Conservation (phyloP, 2,329 filamentous ascomycete species). For the Talaromyces albobiverticillius region DNA sequence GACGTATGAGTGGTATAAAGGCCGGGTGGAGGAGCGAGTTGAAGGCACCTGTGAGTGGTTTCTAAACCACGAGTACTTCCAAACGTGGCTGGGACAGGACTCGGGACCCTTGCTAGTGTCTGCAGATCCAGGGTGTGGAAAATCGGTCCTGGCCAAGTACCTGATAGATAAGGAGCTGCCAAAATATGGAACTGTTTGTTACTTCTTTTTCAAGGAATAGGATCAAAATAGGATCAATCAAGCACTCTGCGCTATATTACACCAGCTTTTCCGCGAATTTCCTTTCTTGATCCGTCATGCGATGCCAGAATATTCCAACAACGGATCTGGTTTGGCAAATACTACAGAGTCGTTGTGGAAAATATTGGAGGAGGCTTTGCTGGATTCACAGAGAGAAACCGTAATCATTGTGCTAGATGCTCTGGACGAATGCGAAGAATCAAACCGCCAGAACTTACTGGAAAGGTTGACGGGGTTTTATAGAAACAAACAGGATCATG, state of each 20-base stretch:
- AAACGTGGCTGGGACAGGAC: slow-evolving; percentile 12
- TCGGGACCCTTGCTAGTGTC: slow-evolving; percentile 6
- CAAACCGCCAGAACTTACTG: slow-evolving; percentile 23
- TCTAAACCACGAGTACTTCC: slow-evolving; percentile 17
- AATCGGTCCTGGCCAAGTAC: slow-evolving; percentile 10
- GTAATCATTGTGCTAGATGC: slow-evolving; percentile 40
- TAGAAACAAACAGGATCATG: not conserved
- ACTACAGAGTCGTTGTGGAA: slow-evolving; percentile 29
- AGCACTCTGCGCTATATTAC: slow-evolving; percentile 41
- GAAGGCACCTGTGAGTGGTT: slow-evolving; percentile 26
- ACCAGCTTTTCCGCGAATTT: slow-evolving; percentile 36
- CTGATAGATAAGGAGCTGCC: slow-evolving; percentile 18
- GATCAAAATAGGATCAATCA: slow-evolving; percentile 34
- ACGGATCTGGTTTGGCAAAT: slow-evolving; percentile 27
- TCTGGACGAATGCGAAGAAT: slow-evolving; percentile 37
- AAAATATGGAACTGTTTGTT: slow-evolving; percentile 35
- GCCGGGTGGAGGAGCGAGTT: slow-evolving; percentile 30
- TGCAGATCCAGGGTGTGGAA: slow-evolving; percentile 14
- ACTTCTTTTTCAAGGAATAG: slow-evolving; percentile 46
- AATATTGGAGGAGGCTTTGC: slow-evolving; percentile 27
- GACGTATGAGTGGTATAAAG: slow-evolving; percentile 15
- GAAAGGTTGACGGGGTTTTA: not conserved
- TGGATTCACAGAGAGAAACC: slow-evolving; percentile 25
- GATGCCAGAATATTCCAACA: slow-evolving; percentile 19
- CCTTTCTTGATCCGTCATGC: slow-evolving; percentile 34